Conservation (phyloP, 2,329 filamentous ascomycete genomes). For the Daldinia eschscholtzii region DNA sequence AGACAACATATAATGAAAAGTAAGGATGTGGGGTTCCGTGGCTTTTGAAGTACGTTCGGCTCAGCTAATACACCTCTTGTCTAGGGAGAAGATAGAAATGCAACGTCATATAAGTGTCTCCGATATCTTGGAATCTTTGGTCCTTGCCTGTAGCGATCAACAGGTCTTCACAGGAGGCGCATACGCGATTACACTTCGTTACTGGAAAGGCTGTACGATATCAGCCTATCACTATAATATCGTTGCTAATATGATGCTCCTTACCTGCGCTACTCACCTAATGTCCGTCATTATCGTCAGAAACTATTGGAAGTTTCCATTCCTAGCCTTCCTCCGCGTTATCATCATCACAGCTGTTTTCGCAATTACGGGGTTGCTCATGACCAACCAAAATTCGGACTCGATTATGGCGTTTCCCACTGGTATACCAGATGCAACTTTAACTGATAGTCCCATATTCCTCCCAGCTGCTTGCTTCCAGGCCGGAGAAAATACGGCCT, state of each 20-base stretch:
- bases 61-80: background rate
- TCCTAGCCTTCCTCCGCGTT: constrained; percentile 51
- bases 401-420: background rate
- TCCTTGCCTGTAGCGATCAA: constrained; percentile 54
- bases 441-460: background rate
- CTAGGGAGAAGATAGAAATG: background rate
- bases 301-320: constrained; percentile 53
- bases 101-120: background rate
- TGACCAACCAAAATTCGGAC: constrained; percentile 1
- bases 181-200: constrained; percentile 54
- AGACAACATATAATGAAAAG: background rate
- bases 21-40: background rate
- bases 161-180: constrained; percentile 56
- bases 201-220: constrained; percentile 52
- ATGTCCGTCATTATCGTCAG: constrained; percentile 53
- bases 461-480: constrained; percentile 2
- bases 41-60: background rate
- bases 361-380: background rate
- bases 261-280: constrained; percentile 55
- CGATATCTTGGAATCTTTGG: constrained; percentile 36
- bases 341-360: constrained; percentile 22
- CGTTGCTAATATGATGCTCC: constrained; percentile 54
- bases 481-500: background rate
- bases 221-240: constrained; percentile 57
- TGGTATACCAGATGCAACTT: background rate